Base-by-base conservation (phyloP, 805 yeast genomes). In the Candida cerambycidarum region DNA sequence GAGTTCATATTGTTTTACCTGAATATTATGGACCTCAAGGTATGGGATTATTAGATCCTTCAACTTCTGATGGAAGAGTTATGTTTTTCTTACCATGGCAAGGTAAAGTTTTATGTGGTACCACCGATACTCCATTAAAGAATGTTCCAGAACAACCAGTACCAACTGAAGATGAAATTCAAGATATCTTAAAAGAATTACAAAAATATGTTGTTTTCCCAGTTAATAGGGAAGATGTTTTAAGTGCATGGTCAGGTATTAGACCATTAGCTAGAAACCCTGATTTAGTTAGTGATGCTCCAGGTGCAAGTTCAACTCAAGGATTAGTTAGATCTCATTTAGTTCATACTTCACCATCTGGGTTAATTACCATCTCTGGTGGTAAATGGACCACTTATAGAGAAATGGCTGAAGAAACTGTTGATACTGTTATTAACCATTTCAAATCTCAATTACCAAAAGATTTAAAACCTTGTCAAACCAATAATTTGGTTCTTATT, bases 331-430 rank as follows among this genome's bases (percentile, higher is more conserved):
- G 98, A 71, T 85, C 87, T 53, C 98, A 90, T 66, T 73, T 90
- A 55, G 76, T 90, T 42, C 77, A 84, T 56, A 74, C 79, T 23
- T 78, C 95, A 25, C 80, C 75, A 45, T 75, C 85, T 43, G 93
- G 92, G 18, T 76, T 90, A 53, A 74, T 90, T 30, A 90, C 98
- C 30, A 85, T 90, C 52, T 83, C 95, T 14, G 98, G 97, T 57
- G 98, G 98, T 63, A 90, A 90, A 71, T 90, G 98, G 98, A 90
- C 98, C 41, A 90, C 98, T 28, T 92, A 90, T 73, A 79, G 97
- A 71, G 95, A 89, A 71, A 90, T 90, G 97, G 96, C 97, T 16
- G 83, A 90, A 69, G 96, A 92, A 70, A 87, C 96, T 34, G 82
- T 90, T 36, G 83, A 87, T 63, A 80, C 79, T 53, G 80, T 85